phyloP scores from a whole-genome alignment of 495 filamentous ascomycete genomes.

The Ascodesmis nigricans region DNA sequence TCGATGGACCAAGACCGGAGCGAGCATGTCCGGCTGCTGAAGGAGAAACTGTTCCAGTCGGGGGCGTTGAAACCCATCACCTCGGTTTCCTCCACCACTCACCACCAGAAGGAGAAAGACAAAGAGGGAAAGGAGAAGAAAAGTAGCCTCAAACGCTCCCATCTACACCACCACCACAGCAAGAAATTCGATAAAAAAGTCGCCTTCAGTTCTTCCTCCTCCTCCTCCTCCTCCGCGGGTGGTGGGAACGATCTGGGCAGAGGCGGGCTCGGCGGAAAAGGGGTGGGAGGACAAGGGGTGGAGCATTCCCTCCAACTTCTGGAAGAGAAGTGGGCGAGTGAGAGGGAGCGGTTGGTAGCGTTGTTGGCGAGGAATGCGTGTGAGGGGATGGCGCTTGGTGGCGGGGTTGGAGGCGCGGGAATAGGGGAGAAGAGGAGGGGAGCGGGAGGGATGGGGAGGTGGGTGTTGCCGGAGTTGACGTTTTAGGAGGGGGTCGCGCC shows the following conservation, averaged over 20 bases:
- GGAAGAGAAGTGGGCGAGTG: slow-evolving; percentile 22
- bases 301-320: slow-evolving; percentile 15
- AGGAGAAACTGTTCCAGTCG: slow-evolving; percentile 15
- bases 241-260: slow-evolving; percentile 14
- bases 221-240: too few species aligned
- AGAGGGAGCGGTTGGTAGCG: slow-evolving; percentile 10
- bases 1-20: slow-evolving; percentile 40
- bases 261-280: slow-evolving; percentile 4
- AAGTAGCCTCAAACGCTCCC: neutral
- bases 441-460: too few species aligned
- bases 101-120: neutral
- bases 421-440: too few species aligned
- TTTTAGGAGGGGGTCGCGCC: too few species aligned
- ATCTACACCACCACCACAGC: too few species aligned
- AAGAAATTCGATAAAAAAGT: slow-evolving; percentile 10
- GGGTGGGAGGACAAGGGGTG: slow-evolving; percentile 5
- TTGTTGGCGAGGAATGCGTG: slow-evolving; percentile 16
- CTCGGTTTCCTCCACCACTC: neutral
- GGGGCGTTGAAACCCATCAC: neutral
- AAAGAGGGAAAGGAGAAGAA: neutral
- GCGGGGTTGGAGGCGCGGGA: too few species aligned
- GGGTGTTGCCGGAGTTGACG: too few species aligned
- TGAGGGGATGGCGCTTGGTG: too few species aligned
- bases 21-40: slow-evolving; percentile 39
- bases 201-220: slow-evolving; percentile 1